These are phyloP conservation scores for Mediolabrus comicus DNA, from an alignment of 108 stramenopile species.

Conservation along the genomic window DNA sequence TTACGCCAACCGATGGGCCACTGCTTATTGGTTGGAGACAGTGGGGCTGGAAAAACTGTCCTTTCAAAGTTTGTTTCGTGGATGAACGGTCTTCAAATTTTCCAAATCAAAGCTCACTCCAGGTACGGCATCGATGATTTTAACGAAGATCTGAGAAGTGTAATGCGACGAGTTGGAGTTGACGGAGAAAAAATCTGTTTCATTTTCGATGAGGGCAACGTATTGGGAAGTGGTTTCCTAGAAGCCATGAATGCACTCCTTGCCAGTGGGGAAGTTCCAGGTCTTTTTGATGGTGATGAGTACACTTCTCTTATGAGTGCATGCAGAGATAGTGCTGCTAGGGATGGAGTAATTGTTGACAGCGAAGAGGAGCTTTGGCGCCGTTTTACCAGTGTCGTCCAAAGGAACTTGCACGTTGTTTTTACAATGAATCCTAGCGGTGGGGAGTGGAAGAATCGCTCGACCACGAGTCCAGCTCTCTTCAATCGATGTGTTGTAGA, in stretches of 20 bases:
- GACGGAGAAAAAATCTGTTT: slow-evolving; percentile 98
- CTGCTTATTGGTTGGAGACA: slow-evolving; percentile 91
- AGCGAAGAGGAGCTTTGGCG: slow-evolving; percentile 94
- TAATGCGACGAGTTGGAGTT: slow-evolving; percentile 94
- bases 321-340: slow-evolving; percentile 84
- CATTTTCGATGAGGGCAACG: slow-evolving; percentile 98
- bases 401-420: slow-evolving; percentile 97
- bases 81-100: slow-evolving; percentile 97
- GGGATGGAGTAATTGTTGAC: slow-evolving; percentile 87
- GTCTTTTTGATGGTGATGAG: slow-evolving; percentile 99
- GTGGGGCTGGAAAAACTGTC: slow-evolving; percentile 87
- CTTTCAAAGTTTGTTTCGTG: slow-evolving; percentile 88
- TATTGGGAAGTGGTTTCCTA: slow-evolving; percentile 90
- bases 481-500: slow-evolving; percentile 99
- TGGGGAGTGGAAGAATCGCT: slow-evolving; percentile 90
- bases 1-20: slow-evolving; percentile 90
- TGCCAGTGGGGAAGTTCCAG: slow-evolving; percentile 99
- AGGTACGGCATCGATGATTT: slow-evolving; percentile 95
- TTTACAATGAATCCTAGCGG: slow-evolving; percentile 99
- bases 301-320: slow-evolving; percentile 89
- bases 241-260: slow-evolving; percentile 99
- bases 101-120: slow-evolving; percentile 92
- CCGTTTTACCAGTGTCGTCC: slow-evolving; percentile 89
- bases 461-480: slow-evolving; percentile 97
- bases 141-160: slow-evolving; percentile 91